Evolutionary conservation across 768 basidiomycete species (phyloP).

Genomic region (Podaxis sp.): DNA sequence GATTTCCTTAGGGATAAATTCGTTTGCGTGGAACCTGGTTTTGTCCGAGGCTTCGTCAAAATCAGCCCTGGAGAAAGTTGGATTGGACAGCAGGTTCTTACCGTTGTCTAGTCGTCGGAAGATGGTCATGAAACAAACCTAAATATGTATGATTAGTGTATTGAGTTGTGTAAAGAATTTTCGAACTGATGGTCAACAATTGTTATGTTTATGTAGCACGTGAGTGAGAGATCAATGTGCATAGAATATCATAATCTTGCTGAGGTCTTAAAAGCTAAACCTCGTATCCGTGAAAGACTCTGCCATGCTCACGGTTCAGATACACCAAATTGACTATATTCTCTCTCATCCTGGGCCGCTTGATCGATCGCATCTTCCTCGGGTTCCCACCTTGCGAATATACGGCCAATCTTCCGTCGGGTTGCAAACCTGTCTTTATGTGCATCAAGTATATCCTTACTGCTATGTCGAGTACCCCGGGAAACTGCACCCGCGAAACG

Average conservation of each 20-base stretch:
- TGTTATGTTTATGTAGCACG: too few relatives aligned
- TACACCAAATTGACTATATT: conserved; percentile 60
- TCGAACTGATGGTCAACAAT: too few relatives aligned
- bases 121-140: background rate
- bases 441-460: conserved; percentile 95
- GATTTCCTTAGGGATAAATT: conserved; percentile 66
- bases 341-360: conserved; percentile 57
- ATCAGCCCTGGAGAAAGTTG: conserved; percentile 67
- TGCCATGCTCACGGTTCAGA: conserved; percentile 8
- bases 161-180: too few relatives aligned
- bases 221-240: too few relatives aligned
- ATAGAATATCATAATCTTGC: too few relatives aligned
- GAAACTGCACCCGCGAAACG: conserved; percentile 57
- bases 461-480: conserved; percentile 84
- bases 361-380: conserved; percentile 60
- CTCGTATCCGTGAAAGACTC: background rate
- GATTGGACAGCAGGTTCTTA: conserved; percentile 73
- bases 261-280: background rate
- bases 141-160: too few relatives aligned
- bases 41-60: conserved; percentile 68
- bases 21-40: conserved; percentile 91
- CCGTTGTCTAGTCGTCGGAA: conserved; percentile 29
- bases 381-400: conserved; percentile 80
- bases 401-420: conserved; percentile 81
- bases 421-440: conserved; percentile 78